A percentile compares a stretch with the other conserved stretches of the same genome.
phyloP scores from a whole-genome alignment of 2,329 filamentous ascomycete genomes.

The Penicillium rolfsii region DNA sequence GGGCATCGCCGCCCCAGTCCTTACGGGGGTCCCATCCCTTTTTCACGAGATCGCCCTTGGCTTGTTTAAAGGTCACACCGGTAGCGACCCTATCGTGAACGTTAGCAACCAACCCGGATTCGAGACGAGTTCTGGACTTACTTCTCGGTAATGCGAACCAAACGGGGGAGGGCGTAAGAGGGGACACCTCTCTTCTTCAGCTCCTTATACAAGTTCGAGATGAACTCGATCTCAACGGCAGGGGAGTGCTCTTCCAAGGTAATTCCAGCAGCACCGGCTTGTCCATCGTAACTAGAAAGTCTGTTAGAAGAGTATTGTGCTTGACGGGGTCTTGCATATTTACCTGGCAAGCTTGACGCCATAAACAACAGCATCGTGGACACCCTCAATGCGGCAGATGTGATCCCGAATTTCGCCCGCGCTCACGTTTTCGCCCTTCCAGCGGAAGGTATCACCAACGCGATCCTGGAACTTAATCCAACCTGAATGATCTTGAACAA shows the following conservation, averaged over 20 bases:
- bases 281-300: constrained; percentile 50
- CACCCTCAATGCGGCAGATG: constrained; percentile 45
- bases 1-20: constrained; percentile 39
- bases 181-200: constrained; percentile 52
- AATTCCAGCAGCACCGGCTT: constrained; percentile 53
- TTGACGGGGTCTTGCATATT: constrained; percentile 10
- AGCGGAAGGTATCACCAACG: constrained; percentile 45
- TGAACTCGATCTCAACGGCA: constrained; percentile 40
- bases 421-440: constrained; percentile 53
- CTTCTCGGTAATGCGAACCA: constrained; percentile 53
- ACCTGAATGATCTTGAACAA: constrained; percentile 46
- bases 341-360: constrained; percentile 48
- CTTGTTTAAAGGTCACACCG: constrained; percentile 56
- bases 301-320: background rate
- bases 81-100: constrained; percentile 42
- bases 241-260: constrained; percentile 43
- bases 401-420: constrained; percentile 52
- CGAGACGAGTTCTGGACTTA: constrained; percentile 29
- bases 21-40: constrained; percentile 46
- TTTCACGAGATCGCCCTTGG: constrained; percentile 50
- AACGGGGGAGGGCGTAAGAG: constrained; percentile 50
- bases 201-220: constrained; percentile 41
- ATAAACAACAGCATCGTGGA: constrained; percentile 51
- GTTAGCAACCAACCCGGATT: constrained; percentile 9
- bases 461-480: constrained; percentile 53